Conservation (phyloP, 176 grass and related monocot genomes). For the Rhynchospora breviuscula region DNA sequence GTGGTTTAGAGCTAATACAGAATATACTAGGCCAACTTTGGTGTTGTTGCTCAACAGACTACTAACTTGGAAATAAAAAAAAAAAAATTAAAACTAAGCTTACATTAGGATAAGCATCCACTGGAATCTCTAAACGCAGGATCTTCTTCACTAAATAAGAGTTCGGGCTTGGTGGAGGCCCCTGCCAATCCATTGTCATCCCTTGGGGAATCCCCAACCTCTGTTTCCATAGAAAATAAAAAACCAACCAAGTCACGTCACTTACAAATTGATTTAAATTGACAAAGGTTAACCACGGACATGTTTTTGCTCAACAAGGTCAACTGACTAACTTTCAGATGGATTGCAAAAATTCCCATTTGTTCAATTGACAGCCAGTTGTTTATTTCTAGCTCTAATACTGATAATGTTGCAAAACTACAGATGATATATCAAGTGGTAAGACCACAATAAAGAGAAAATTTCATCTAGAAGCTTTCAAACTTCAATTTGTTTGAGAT, state of each 20-base stretch:
- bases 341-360: background rate
- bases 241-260: conserved; percentile 6
- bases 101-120: conserved; percentile 79
- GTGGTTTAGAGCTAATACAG: conserved; percentile 10
- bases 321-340: background rate
- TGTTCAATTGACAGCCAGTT: background rate
- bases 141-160: conserved; percentile 86
- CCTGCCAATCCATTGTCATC: conserved; percentile 85
- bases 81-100: background rate
- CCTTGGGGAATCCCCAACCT: conserved; percentile 56
- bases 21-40: conserved; percentile 11
- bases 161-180: conserved; percentile 53
- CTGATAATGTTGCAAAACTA: background rate
- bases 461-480: background rate
- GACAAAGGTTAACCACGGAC: background rate
- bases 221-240: conserved; percentile 30
- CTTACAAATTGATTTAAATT: conserved; percentile 22
- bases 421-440: background rate
- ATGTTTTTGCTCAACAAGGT: background rate
- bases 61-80: conserved; percentile 4
- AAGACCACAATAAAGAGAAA: too few species aligned
- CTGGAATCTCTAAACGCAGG: conserved; percentile 81
- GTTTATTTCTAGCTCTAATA: background rate
- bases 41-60: background rate
- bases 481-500: background rate